Evolutionary conservation across 2,329 filamentous ascomycete genomes (phyloP), one percentile per base, ranked within the genome.

Genomic region (Pseudogymnoascus sp.): DNA sequence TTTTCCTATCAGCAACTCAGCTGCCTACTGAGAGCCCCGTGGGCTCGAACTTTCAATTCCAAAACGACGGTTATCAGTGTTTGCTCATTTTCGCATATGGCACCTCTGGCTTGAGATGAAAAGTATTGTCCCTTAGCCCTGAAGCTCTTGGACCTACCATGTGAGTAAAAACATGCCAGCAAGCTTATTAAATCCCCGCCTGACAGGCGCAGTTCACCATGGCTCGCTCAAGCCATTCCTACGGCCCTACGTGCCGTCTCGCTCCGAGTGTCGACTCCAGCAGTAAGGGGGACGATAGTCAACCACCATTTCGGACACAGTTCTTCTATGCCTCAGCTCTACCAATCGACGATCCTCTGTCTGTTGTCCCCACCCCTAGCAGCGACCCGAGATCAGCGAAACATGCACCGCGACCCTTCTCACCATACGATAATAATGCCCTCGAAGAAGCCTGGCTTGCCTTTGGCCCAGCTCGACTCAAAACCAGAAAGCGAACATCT

Each of bases 341-440:
- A 59, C 88, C 91, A 31, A 92, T 96, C 71, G 92, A 96, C 71
- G 92, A 96, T 71, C 91, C 91, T 23, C 81, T 96, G n/a, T 91
- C 89, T 8, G 83, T 88, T 1, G 76, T 80, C 9, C 74, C 81
- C 76, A 71, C 85, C 74, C 72, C 83, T 71, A 74, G 74, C 23
- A 66, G 80, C 72, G 76, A 87, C 60, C 72, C 80, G 12, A 82
- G 78, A 62, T 74, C 81, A 62, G 75, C 80, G 35, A 87, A 83
- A 68, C 80, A 83, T 37, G 83, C 86, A 55, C 84, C 91, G 7
- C 85, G 90, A 45, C 91, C 92, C 0, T 96, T 96, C 74, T 88
- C 89, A 0, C 80, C 80, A 4, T 86, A 85, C 63, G 92, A 96
- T 75, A 96, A 93, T 67, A 85, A 87, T 67, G 86, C 88, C 1